Evolutionary conservation across 352 stramenopile genomes (phyloP).

Genomic region (Plasmopara halstedii): DNA sequence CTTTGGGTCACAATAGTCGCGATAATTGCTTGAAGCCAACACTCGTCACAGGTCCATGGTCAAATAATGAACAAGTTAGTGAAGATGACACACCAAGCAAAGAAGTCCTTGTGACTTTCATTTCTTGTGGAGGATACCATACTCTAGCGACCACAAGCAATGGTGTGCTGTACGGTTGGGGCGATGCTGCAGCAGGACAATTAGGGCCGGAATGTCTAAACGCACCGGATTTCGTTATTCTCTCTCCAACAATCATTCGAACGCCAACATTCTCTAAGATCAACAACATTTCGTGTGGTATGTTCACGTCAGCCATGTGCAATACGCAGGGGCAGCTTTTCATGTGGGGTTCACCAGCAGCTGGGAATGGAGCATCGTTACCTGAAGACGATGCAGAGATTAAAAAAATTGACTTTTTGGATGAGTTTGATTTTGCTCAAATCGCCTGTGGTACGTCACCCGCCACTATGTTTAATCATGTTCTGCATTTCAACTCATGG

Average conservation of each 20-base stretch:
- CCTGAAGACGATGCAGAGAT: constrained; percentile 44
- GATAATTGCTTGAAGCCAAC: constrained; percentile 50
- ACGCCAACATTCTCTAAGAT: constrained; percentile 21
- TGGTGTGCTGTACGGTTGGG: constrained; percentile 67
- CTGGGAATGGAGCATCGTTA: constrained; percentile 55
- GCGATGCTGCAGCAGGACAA: constrained; percentile 64
- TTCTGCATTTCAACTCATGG: constrained; percentile 2
- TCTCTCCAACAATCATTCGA: constrained; percentile 37
- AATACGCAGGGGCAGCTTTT: constrained; percentile 53
- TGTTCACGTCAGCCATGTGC: constrained; percentile 52
- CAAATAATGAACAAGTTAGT: constrained; percentile 3
- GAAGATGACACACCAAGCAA: constrained; percentile 1
- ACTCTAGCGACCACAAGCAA: constrained; percentile 45
- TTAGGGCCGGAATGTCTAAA: constrained; percentile 44
- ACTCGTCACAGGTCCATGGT: constrained; percentile 27
- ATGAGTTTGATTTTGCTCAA: constrained; percentile 42
- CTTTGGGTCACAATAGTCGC: constrained; percentile 50
- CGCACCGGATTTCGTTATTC: constrained; percentile 46
- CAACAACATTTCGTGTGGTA: constrained; percentile 45
- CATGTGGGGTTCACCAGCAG: constrained; percentile 61
- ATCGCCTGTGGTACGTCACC: constrained; percentile 48
- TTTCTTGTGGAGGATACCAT: constrained; percentile 75
- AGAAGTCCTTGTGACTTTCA: constrained; percentile 13
- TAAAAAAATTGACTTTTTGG: constrained; percentile 30
- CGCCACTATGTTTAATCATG: not conserved